Percentiles rank a stretch among this genome's conserved stretches.
phyloP scores from a whole-genome alignment of 2,329 filamentous ascomycete genomes.

The Nemania sp. region DNA sequence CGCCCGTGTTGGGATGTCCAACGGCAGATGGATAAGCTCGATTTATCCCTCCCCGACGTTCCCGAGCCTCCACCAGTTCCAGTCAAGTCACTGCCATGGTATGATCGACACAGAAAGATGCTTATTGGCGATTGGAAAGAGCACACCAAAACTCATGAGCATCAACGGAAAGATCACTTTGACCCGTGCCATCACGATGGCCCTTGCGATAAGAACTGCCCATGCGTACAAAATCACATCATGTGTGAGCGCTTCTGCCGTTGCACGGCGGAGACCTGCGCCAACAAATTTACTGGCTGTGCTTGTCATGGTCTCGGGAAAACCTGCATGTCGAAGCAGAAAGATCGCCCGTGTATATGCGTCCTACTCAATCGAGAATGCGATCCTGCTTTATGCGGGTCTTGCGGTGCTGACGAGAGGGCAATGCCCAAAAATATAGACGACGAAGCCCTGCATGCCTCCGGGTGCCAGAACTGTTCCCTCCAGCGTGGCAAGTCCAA shows the following conservation, averaged over 20 bases:
- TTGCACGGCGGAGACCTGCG: conserved; percentile 63
- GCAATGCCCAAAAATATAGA: conserved; percentile 71
- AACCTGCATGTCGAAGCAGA: conserved; percentile 60
- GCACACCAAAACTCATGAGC: conserved; percentile 58
- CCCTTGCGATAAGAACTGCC: conserved; percentile 65
- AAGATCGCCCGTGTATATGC: conserved; percentile 70
- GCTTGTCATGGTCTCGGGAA: conserved; percentile 65
- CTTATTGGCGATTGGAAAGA: conserved; percentile 60
- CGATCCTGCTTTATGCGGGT: conserved; percentile 73
- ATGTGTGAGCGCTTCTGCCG: conserved; percentile 75
- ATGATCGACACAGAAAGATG: conserved; percentile 60
- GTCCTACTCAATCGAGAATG: conserved; percentile 76
- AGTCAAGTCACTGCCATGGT: conserved; percentile 56
- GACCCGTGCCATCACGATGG: conserved; percentile 73
- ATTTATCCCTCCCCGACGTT: conserved; percentile 41
- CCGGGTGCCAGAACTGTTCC: conserved; percentile 72
- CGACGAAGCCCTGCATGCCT: conserved; percentile 58
- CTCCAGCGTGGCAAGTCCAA: conserved; percentile 71
- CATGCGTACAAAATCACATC: conserved; percentile 64
- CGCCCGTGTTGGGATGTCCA: conserved; percentile 59
- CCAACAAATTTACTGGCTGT: conserved; percentile 69
- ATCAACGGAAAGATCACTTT: conserved; percentile 60
- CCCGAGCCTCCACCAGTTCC: conserved; percentile 38
- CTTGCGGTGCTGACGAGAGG: conserved; percentile 70
- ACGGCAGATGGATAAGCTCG: conserved; percentile 48